Base-by-base conservation (phyloP, 495 filamentous ascomycete genomes). In the Paragyromitra xinjiangensis region DNA sequence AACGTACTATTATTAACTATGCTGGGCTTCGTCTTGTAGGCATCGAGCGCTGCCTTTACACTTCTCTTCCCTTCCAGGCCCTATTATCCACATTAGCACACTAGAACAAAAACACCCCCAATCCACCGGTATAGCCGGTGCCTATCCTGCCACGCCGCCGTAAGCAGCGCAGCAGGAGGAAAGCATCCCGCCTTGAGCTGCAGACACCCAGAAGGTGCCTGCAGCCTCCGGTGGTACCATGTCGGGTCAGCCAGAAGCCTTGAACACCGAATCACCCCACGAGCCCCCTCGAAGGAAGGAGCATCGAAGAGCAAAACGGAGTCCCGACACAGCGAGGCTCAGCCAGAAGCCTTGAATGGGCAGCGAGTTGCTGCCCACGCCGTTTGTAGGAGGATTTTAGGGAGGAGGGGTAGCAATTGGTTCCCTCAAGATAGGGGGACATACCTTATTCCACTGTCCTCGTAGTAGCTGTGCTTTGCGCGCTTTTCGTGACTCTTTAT, bases 371-470 rank as follows among this genome's bases (percentile, higher is more conserved):
- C 56, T 63, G 62, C 62, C 62, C 29, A 29, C 62, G 62, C 62
- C 62, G 12, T 44, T 45, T 14, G 40, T 12, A 45, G 62, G n/a
- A 29, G 62, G 40, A 4, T n/a, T 12, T 48, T 8, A 29, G 40
- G n/a, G 40, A 12, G 40, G 55, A 44, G 62, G 11, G 62, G 62
- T 40, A 45, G 62, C 39, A 12, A 59, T 59, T 29, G 4, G 11
- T 1, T 11, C 62, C 39, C 51, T 70, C n/a, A 6, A 51, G 48
- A n/a, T 26, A 34, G 29, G 26, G n/a, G 7, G 19, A 34, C 26
- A 55, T 66, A 73, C 62, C 62, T 58, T 8, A 29, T 66, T 50
- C 70, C 62, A 73, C 50, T 66, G 37, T 22, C 39, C 16, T 5
- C 50, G 62, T 19, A 73, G n/a, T 6, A 64, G 8, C 1, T 64